Conservation (phyloP, 2,329 filamentous ascomycete genomes). For the Plenodomus lindquistii region DNA sequence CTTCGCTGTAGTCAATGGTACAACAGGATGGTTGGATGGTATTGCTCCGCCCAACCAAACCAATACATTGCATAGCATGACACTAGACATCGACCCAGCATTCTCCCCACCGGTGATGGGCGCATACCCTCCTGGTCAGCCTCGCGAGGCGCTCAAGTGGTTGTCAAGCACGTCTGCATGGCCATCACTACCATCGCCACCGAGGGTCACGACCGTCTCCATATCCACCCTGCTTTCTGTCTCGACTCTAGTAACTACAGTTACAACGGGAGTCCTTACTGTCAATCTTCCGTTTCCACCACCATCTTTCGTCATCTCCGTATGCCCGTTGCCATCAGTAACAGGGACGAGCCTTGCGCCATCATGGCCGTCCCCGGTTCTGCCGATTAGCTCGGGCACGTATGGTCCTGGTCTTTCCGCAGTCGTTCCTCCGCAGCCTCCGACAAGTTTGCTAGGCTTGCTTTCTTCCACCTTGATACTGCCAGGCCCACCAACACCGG, state of each 20-base stretch:
- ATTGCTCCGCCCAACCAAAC: slow-evolving; percentile 31
- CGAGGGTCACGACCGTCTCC: slow-evolving; percentile 1
- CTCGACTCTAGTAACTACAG: neutral
- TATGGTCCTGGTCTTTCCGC: neutral
- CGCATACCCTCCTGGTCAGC: neutral
- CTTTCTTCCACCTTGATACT: neutral
- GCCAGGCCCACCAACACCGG: neutral
- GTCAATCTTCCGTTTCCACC: neutral
- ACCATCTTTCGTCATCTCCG: neutral
- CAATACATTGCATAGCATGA: slow-evolving; percentile 11
- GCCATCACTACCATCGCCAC: neutral
- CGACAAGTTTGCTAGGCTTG: neutral
- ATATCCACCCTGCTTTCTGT: neutral
- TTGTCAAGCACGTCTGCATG: neutral
- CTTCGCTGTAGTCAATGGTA: slow-evolving; percentile 38
- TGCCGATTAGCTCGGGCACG: neutral
- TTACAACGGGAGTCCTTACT: neutral
- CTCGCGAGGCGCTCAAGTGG: neutral
- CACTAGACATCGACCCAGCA: slow-evolving; percentile 1
- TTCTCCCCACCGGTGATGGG: slow-evolving; percentile 3
- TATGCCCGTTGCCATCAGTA: neutral
- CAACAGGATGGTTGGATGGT: slow-evolving; percentile 38
- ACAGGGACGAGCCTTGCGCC: neutral
- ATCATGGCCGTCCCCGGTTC: slow-evolving; percentile 4
- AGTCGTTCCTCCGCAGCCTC: neutral